These are phyloP conservation scores for Daldinia vernicosa DNA, from an alignment of 495 filamentous ascomycete species.

Conservation along the genomic window DNA sequence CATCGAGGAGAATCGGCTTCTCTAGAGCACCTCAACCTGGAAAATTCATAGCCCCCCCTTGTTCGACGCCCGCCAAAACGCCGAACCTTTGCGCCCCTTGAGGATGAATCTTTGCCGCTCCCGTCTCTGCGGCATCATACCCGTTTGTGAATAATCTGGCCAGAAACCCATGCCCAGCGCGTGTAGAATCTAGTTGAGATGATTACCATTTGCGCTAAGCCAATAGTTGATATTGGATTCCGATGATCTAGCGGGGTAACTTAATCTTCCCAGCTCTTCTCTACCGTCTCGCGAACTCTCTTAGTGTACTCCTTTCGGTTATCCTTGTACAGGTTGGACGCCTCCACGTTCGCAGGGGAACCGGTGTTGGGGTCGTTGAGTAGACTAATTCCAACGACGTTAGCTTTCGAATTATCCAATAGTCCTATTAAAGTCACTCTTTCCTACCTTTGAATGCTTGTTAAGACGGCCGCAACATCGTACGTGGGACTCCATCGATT, in stretches of 20 bases:
- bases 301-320: slow-evolving; percentile 96
- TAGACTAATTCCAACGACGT: slow-evolving; percentile 64
- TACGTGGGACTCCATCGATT: slow-evolving; percentile 99
- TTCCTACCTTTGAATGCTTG: slow-evolving; percentile 92
- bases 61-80: slow-evolving; percentile 31
- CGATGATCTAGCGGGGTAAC: background rate
- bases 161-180: slow-evolving; percentile 1
- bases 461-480: slow-evolving; percentile 95
- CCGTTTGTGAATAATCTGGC: slow-evolving; percentile 1
- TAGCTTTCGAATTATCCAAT: slow-evolving; percentile 26
- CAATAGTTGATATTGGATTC: background rate
- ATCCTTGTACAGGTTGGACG: slow-evolving; percentile 98
- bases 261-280: slow-evolving; percentile 98
- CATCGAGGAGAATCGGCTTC: background rate
- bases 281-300: slow-evolving; percentile 93
- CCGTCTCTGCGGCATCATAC: slow-evolving; percentile 6
- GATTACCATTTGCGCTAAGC: background rate
- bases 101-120: slow-evolving; percentile 11
- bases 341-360: slow-evolving; percentile 96
- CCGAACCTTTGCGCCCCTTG: slow-evolving; percentile 23
- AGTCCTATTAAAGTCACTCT: background rate
- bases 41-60: slow-evolving; percentile 11
- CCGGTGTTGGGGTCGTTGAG: slow-evolving; percentile 98
- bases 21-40: slow-evolving; percentile 2
- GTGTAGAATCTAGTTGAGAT: slow-evolving; percentile 11